phyloP scores from a whole-genome alignment of 352 stramenopile genomes.

The Globisporangium spinosum region DNA sequence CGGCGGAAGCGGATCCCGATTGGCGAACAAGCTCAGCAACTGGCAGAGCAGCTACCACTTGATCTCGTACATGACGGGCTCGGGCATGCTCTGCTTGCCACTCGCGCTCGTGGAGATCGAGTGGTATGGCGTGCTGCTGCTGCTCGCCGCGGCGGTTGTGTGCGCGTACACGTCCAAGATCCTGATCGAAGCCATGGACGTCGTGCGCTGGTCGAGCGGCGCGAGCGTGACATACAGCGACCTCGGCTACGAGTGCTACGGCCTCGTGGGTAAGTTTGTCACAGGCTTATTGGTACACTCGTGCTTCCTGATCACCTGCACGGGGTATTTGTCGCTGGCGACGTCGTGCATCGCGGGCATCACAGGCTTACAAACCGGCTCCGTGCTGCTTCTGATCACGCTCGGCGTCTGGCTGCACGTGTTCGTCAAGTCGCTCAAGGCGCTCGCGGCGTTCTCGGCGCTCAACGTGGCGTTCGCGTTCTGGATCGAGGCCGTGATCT shows the following conservation, averaged over 20 bases:
- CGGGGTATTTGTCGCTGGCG: conserved; percentile 52
- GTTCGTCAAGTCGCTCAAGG: conserved; percentile 56
- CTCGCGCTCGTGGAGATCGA: conserved; percentile 75
- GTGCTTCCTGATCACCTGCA: conserved; percentile 59
- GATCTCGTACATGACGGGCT: conserved; percentile 73
- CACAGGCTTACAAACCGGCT: conserved; percentile 47
- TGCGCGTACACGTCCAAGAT: conserved; percentile 66
- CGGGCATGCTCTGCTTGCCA: conserved; percentile 66
- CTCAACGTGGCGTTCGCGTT: conserved; percentile 77
- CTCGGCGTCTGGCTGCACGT: conserved; percentile 64
- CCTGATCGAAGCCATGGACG: conserved; percentile 64
- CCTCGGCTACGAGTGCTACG: conserved; percentile 66
- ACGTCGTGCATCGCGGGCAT: conserved; percentile 60
- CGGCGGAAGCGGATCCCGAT: conserved; percentile 3
- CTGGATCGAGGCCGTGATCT: conserved; percentile 80
- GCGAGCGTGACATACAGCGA: conserved; percentile 64
- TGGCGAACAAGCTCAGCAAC: conserved; percentile 31
- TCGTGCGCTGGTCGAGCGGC: conserved; percentile 63
- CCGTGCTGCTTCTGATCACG: conserved; percentile 49
- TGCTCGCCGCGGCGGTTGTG: conserved; percentile 43
- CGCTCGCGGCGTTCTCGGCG: conserved; percentile 52
- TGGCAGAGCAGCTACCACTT: conserved; percentile 71
- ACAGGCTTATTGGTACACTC: conserved; percentile 49
- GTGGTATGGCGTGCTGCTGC: conserved; percentile 67
- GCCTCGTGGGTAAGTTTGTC: conserved; percentile 30